Conservation (phyloP, 2,329 filamentous ascomycete genomes). For the Cryphonectria japonica region DNA sequence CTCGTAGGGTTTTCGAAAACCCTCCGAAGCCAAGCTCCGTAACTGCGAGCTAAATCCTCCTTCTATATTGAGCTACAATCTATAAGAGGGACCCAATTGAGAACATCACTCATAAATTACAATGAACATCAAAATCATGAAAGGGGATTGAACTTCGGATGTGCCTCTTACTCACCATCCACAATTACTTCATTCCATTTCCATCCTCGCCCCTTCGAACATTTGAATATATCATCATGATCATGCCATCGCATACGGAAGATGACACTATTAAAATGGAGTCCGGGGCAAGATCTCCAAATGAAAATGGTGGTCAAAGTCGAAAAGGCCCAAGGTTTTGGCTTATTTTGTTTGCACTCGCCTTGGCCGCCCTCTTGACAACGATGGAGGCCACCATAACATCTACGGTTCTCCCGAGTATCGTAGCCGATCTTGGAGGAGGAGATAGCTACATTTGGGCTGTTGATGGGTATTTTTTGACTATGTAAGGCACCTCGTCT, state of each 20-base stretch:
- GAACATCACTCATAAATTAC: too few relatives aligned
- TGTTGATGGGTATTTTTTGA: constrained; percentile 35
- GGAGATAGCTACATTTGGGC: constrained; percentile 35
- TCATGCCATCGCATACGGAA: background rate
- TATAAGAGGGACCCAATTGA: too few relatives aligned
- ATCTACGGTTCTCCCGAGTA: constrained; percentile 35
- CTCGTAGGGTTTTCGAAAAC: too few relatives aligned
- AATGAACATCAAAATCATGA: too few relatives aligned
- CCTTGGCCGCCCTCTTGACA: constrained; percentile 25
- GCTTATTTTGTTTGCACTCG: background rate
- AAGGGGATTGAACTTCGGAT: too few relatives aligned
- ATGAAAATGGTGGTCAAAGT: background rate
- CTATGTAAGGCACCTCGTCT: constrained; percentile 28
- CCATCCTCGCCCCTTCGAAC: background rate
- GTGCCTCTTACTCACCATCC: too few relatives aligned
- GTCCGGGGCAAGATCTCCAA: too few relatives aligned
- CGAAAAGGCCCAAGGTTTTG: background rate
- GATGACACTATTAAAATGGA: background rate
- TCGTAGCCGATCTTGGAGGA: constrained; percentile 32
- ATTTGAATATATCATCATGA: background rate
- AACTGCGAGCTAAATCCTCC: too few relatives aligned
- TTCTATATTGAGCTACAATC: too few relatives aligned
- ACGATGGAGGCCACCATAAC: constrained; percentile 35
- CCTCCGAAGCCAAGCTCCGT: too few relatives aligned
- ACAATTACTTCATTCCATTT: background rate